Base-by-base conservation (phyloP, 116 monocot species). In the Trichopus zeylanicus region DNA sequence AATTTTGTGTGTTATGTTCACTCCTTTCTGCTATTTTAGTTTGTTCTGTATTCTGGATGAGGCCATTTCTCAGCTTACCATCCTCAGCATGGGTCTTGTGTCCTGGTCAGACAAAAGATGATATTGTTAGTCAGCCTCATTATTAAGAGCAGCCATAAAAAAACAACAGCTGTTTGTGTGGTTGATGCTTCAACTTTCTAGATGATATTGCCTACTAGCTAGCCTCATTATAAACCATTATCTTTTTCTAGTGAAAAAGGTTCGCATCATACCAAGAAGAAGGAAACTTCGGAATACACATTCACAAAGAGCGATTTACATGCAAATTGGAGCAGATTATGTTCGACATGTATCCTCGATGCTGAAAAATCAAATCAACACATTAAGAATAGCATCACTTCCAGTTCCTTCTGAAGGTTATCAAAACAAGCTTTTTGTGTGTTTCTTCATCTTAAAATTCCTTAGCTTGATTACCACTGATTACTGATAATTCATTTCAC, bases 271-370 rank as follows among this genome's bases (percentile, higher is more conserved):
- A 49, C 59, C 80, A 22, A 62, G 55, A 56, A 81, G 72, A 74
- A 68, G 63, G 64, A 77, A 64, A 67, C 81, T 98, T 71, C 82
- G 47, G 16, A 57, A 46, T 8, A 68, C 72, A 19, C 67, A 61
- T 49, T 98, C 98, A 21, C 78, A 75, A 15, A 48, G 76, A 65
- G 60, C 74, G 31, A 39, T 82, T 27, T 84, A 85, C 51, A 72
- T 76, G 56, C 84, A 82, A 68, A 51, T 74, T 18, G 80, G 91
- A 53, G 75, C 73, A 37, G 71, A 87, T 49, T 84, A 91, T 78
- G 73, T 81, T 52, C 72, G 63, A 62, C 82, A 85, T 39, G 72
- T 85, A 37, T 80, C 91, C 22, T 31, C 65, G 49, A 22, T 82
- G 26, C 28, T 98, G 51, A 91, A 82, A 65, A 81, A 64, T 53